Conservation (phyloP, 352 stramenopile species). For the Phytophthora multivora region DNA sequence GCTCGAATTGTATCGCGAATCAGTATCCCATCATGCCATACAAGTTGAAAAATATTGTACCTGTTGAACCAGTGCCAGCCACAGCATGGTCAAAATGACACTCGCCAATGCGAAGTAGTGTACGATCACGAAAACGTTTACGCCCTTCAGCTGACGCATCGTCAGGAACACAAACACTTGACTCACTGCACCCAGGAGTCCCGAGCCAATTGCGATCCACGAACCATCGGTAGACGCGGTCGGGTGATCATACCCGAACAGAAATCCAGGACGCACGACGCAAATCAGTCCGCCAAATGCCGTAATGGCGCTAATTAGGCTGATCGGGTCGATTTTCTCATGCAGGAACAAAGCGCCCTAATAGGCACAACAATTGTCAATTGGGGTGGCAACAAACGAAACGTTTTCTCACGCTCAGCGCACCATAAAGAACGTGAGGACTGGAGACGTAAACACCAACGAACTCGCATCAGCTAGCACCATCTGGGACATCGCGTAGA, state of each 20-base stretch:
- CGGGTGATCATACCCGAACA: conserved; percentile 45
- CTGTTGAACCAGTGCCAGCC: conserved; percentile 46
- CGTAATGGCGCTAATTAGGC: conserved; percentile 37
- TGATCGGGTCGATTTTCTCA: conserved; percentile 50
- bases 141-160: conserved; percentile 48
- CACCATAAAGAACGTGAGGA: conserved; percentile 37
- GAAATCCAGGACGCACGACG: conserved; percentile 48
- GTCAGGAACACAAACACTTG: conserved; percentile 60
- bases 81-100: conserved; percentile 41
- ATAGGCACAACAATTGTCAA: neutral
- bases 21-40: neutral
- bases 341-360: conserved; percentile 45
- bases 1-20: neutral
- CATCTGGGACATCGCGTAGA: conserved; percentile 80
- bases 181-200: conserved; percentile 42
- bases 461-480: conserved; percentile 72
- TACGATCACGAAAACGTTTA: conserved; percentile 56
- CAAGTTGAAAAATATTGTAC: conserved; percentile 17
- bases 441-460: conserved; percentile 54
- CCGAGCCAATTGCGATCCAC: conserved; percentile 38
- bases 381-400: neutral
- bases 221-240: conserved; percentile 23
- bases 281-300: conserved; percentile 53
- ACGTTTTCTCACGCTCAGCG: neutral
- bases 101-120: conserved; percentile 70